Percentiles rank a stretch among this genome's conserved stretches.
phyloP scores from a whole-genome alignment of 1,139 yeast species.

The Pichia kudriavzevii region DNA sequence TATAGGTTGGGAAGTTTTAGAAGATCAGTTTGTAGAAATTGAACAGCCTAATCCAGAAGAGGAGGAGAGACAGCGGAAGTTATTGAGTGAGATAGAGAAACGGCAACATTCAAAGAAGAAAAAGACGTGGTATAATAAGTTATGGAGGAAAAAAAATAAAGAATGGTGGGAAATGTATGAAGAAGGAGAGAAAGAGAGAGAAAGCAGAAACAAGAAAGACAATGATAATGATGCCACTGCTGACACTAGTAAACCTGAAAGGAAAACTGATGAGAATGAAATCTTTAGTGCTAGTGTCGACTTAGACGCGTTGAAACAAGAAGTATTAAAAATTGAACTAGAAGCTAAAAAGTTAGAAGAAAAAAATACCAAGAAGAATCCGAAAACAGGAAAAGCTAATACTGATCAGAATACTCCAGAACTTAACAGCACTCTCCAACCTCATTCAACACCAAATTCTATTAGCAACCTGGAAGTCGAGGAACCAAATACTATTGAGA shows the following conservation, averaged over 20 bases:
- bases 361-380: constrained; percentile 18
- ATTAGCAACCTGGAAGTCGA: neutral
- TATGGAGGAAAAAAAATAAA: constrained; percentile 72
- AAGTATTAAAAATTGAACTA: constrained; percentile 38
- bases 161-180: constrained; percentile 84
- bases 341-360: constrained; percentile 16
- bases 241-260: neutral
- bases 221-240: neutral
- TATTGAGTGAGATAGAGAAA: constrained; percentile 77
- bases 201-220: constrained; percentile 15
- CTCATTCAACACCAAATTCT: constrained; percentile 1
- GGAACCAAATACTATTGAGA: too few species aligned
- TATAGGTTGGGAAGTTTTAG: constrained; percentile 73
- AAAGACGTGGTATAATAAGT: constrained; percentile 45
- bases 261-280: neutral
- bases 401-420: constrained; percentile 2
- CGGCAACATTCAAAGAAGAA: constrained; percentile 54
- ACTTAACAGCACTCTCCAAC: neutral
- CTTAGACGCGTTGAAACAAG: constrained; percentile 38
- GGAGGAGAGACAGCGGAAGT: constrained; percentile 70
- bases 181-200: constrained; percentile 29
- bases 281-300: constrained; percentile 32
- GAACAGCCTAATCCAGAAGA: constrained; percentile 94
- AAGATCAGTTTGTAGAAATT: constrained; percentile 90
- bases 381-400: constrained; percentile 5